Evolutionary conservation across 1,284 basidiomycete species (phyloP).

Genomic region (Heterobasidion occidentale): DNA sequence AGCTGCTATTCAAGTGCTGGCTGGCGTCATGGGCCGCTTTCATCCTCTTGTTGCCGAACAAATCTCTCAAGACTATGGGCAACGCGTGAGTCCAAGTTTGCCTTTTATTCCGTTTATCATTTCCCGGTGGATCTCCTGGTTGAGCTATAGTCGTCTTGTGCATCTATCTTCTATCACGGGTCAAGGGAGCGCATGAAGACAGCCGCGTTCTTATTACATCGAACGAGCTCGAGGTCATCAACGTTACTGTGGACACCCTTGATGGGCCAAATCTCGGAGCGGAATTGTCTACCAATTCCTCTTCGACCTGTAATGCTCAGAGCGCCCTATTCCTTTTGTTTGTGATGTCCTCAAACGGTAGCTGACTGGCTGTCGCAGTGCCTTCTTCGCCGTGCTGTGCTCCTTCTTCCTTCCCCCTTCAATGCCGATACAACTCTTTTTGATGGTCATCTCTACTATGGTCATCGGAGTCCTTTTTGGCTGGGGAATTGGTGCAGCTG

Average conservation of each 20-base stretch:
- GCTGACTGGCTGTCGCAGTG: slow-evolving; percentile 9
- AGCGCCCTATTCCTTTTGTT: not conserved
- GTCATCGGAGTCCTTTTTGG: slow-evolving; percentile 57
- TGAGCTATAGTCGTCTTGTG: not conserved
- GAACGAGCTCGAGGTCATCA: not conserved
- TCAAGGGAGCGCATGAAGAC: too few species aligned
- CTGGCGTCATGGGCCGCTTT: slow-evolving; percentile 19
- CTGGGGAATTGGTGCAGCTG: slow-evolving; percentile 70
- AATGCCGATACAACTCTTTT: slow-evolving; percentile 28
- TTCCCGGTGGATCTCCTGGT: too few species aligned
- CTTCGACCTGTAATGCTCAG: too few species aligned
- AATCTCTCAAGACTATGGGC: slow-evolving; percentile 17
- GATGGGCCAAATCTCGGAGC: too few species aligned
- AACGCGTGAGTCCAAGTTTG: slow-evolving; percentile 15
- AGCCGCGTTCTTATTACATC: not conserved
- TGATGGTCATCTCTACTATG: slow-evolving; percentile 36
- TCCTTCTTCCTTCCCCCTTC: slow-evolving; percentile 27
- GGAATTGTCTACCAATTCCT: too few species aligned
- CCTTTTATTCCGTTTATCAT: not conserved
- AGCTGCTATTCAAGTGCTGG: slow-evolving; percentile 19
- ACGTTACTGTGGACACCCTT: too few species aligned
- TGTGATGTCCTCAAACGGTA: not conserved
- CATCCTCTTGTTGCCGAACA: slow-evolving; percentile 17
- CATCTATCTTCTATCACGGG: not conserved
- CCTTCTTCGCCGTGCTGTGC: slow-evolving; percentile 27